Percentiles rank a stretch among this genome's conserved stretches.
Conservation (phyloP, 306 rosid genomes). For the Dalbergia oliveri region DNA sequence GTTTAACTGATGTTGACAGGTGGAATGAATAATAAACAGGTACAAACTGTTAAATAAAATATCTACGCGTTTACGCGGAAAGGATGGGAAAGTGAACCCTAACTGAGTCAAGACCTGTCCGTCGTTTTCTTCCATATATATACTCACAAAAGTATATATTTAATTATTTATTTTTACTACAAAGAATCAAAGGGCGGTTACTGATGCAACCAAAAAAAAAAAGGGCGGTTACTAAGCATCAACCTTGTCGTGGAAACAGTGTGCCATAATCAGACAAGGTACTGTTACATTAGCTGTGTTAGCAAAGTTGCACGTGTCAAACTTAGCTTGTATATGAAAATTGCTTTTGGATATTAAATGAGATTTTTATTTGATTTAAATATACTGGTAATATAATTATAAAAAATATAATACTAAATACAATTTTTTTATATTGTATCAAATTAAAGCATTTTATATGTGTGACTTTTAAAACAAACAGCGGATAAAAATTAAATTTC, state of each 20-base stretch:
- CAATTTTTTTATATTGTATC: too few relatives aligned
- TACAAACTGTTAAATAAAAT: too few relatives aligned
- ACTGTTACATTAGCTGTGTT: not conserved
- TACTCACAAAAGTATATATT: not conserved
- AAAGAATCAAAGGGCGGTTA: constrained; percentile 33
- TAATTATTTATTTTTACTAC: not conserved
- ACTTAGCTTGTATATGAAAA: too few relatives aligned
- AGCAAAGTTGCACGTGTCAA: not conserved
- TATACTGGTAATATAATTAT: too few relatives aligned
- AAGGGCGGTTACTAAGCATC: constrained; percentile 52
- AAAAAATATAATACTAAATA: too few relatives aligned
- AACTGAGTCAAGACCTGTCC: not conserved
- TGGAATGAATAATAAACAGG: not conserved
- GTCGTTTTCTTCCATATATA: not conserved
- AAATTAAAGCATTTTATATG: too few relatives aligned
- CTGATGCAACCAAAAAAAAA: too few relatives aligned
- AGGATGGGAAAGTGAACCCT: not conserved
- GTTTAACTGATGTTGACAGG: too few relatives aligned
- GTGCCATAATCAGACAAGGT: constrained; percentile 20
- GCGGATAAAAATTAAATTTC: too few relatives aligned
- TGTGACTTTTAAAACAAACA: too few relatives aligned
- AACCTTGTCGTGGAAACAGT: constrained; percentile 47
- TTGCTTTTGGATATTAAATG: too few relatives aligned
- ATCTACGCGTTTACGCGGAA: not conserved
- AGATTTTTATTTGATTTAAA: not conserved